These are phyloP conservation scores for Vigna trinervia DNA, from an alignment of 306 rosid species.

Conservation along the genomic window DNA sequence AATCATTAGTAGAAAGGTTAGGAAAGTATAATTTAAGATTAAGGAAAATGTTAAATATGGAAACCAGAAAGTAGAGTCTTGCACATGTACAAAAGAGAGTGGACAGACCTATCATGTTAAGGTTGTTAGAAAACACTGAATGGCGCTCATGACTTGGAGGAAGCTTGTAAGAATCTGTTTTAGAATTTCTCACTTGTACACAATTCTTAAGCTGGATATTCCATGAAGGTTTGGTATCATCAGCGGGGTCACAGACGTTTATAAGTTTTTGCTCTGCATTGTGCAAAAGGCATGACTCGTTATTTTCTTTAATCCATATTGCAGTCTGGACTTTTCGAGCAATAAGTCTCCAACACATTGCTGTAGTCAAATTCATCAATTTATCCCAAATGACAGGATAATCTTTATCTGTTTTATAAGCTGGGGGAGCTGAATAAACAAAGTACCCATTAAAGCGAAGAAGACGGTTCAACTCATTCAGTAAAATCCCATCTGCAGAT, in stretches of 20 bases:
- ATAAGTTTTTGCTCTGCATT: conserved; percentile 64
- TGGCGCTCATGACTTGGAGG: conserved; percentile 71
- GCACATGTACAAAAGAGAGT: conserved; percentile 33
- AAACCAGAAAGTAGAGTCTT: conserved; percentile 37
- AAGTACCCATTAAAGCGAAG: conserved; percentile 84
- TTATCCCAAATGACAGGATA: conserved; percentile 86
- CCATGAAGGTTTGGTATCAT: conserved; percentile 78
- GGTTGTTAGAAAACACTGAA: conserved; percentile 68
- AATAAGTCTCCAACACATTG: conserved; percentile 97
- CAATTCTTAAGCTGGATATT: conserved; percentile 73
- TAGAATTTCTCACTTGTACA: conserved; percentile 55
- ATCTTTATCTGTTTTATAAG: conserved; percentile 74
- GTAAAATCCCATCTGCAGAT: conserved; percentile 81
- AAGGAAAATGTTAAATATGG: conserved; percentile 22
- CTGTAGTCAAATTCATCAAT: conserved; percentile 76
- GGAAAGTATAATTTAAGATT: conserved; percentile 26
- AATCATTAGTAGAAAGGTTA: not conserved
- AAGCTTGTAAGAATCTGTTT: conserved; percentile 57
- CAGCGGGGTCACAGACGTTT: conserved; percentile 69
- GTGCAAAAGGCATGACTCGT: conserved; percentile 60
- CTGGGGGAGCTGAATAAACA: conserved; percentile 94
- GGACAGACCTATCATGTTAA: conserved; percentile 71
- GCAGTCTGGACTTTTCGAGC: conserved; percentile 90
- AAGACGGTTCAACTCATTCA: conserved; percentile 83
- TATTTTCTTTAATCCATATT: conserved; percentile 85